A percentile compares a stretch with the other conserved stretches of the same genome.
Evolutionary conservation across 768 basidiomycete species (phyloP).

Genomic region (Lentinula boryana): DNA sequence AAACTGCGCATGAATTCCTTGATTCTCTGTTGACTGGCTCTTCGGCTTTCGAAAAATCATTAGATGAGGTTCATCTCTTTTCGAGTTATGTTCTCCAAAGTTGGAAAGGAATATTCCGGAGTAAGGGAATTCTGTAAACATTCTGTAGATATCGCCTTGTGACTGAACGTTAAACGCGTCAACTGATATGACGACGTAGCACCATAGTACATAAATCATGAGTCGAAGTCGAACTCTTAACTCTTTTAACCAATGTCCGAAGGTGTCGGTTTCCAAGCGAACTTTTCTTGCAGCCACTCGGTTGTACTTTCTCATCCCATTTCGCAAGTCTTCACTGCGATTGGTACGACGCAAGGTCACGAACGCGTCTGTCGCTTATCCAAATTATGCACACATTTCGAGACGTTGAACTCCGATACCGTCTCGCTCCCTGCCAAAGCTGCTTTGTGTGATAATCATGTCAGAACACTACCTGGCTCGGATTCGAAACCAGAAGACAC

Average conservation of each 20-base stretch:
- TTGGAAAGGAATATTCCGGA: constrained; percentile 68
- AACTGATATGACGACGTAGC: not conserved
- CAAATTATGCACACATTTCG: constrained; percentile 21
- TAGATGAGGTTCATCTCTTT: constrained; percentile 51
- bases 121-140: constrained; percentile 48
- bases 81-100: constrained; percentile 59
- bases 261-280: constrained; percentile 13
- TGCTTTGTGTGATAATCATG: constrained; percentile 11
- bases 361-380: constrained; percentile 26
- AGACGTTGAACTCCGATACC: constrained; percentile 19
- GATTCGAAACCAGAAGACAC: not conserved
- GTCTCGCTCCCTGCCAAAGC: constrained; percentile 12
- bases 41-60: constrained; percentile 32
- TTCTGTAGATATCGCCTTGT: too few species aligned
- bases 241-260: not conserved
- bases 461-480: constrained; percentile 7
- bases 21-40: constrained; percentile 54
- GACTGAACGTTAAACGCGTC: too few species aligned
- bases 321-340: constrained; percentile 18
- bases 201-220: not conserved
- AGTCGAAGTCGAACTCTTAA: too few species aligned
- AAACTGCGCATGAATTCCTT: constrained; percentile 61
- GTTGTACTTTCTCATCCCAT: constrained; percentile 23
- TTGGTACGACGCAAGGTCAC: constrained; percentile 23
- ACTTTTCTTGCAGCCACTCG: constrained; percentile 23